Evolutionary conservation across 192 early-diverging fungal species (phyloP).

Genomic region (Jimgerdemannia flammicorona): DNA sequence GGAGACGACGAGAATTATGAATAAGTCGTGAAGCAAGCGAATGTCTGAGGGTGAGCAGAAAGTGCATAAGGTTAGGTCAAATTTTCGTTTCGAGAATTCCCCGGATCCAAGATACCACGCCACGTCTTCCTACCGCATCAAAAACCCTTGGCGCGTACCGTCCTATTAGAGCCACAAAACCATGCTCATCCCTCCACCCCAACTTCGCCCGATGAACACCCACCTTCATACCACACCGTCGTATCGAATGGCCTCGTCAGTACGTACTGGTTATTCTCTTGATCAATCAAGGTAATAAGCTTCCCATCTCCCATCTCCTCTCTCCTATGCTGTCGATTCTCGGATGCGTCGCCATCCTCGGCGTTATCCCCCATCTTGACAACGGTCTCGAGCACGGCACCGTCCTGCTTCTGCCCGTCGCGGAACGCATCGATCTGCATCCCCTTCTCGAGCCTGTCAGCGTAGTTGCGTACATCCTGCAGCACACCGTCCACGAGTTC

Average conservation of each 20-base stretch:
- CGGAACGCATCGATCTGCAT: slow-evolving; percentile 31
- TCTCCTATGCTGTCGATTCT: slow-evolving; percentile 10
- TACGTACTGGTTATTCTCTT: slow-evolving; percentile 54
- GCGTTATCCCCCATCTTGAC: slow-evolving; percentile 29
- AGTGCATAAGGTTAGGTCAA: too few relatives aligned
- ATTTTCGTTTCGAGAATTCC: background rate
- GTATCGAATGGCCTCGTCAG: slow-evolving; percentile 37
- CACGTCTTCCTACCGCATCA: background rate
- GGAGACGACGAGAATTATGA: slow-evolving; percentile 35
- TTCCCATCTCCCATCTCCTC: slow-evolving; percentile 19
- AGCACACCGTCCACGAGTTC: slow-evolving; percentile 31
- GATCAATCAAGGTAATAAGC: slow-evolving; percentile 42
- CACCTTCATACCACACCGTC: slow-evolving; percentile 43
- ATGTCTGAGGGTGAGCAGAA: slow-evolving; percentile 20
- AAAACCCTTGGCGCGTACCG: too few relatives aligned
- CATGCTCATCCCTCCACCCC: too few relatives aligned
- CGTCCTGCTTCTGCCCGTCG: slow-evolving; percentile 10
- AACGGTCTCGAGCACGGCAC: slow-evolving; percentile 34
- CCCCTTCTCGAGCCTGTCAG: slow-evolving; percentile 37
- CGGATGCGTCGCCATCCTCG: slow-evolving; percentile 9
- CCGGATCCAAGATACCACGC: background rate
- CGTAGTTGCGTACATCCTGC: slow-evolving; percentile 34
- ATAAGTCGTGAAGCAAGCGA: slow-evolving; percentile 37
- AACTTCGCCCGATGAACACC: background rate
- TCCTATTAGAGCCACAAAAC: background rate